Conservation (phyloP, 192 early-diverging fungal genomes). For the Backusella tarrabulga region DNA sequence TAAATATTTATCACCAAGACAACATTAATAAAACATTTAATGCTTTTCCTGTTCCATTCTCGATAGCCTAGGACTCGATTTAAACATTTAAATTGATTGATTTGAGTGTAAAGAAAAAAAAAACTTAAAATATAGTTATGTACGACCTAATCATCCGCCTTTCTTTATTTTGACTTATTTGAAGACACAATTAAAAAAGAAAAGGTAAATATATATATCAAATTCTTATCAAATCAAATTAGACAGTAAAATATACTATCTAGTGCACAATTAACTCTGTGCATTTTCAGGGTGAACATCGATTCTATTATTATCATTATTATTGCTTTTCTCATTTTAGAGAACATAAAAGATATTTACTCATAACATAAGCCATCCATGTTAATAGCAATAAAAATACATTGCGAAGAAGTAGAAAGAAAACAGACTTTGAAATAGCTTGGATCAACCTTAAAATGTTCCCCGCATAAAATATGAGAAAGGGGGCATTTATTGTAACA, state of each 20-base stretch:
- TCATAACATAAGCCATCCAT: not conserved
- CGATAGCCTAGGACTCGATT: not conserved
- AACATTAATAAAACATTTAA: not conserved
- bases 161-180: not conserved
- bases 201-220: not conserved
- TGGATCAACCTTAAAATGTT: not conserved
- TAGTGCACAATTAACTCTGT: not conserved
- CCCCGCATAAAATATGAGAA: constrained; percentile 8
- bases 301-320: not conserved
- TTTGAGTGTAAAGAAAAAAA: not conserved
- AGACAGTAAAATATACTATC: not conserved
- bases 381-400: not conserved
- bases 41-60: not conserved
- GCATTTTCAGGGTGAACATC: not conserved
- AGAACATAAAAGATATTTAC: not conserved
- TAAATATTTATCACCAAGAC: not conserved
- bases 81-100: not conserved
- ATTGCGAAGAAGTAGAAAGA: not conserved
- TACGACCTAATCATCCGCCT: not conserved
- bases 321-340: not conserved
- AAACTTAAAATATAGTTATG: not conserved
- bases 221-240: not conserved
- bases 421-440: not conserved
- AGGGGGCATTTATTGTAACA: not conserved
- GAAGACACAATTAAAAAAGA: not conserved